Conservation (phyloP, 2,329 filamentous ascomycete species). For the Fusarium sp. region DNA sequence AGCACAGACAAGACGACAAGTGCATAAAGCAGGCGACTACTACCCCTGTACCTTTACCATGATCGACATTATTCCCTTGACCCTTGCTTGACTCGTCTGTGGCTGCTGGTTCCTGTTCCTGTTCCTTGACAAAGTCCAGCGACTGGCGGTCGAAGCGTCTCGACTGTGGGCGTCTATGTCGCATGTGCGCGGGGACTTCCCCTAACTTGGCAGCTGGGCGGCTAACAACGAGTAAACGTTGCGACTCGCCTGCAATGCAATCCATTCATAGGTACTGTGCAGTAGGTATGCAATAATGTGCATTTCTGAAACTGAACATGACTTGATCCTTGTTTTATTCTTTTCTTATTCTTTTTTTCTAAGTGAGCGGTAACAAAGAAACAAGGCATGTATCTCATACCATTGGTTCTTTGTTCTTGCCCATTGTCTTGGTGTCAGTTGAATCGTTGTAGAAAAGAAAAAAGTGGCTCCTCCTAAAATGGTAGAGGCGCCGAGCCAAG, state of each 20-base stretch:
- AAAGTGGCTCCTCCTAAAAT: constrained; percentile 26
- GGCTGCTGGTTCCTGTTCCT: not conserved
- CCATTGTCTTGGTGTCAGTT: not conserved
- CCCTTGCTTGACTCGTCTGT: constrained; percentile 13
- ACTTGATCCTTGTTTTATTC: not conserved
- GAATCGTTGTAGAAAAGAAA: constrained; percentile 4
- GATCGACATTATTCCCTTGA: constrained; percentile 31
- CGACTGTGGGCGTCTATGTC: constrained; percentile 43
- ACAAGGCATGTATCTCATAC: constrained; percentile 11
- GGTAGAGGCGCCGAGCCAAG: constrained; percentile 22
- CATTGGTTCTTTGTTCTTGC: constrained; percentile 1
- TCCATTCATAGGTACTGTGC: not conserved
- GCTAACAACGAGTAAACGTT: constrained; percentile 21
- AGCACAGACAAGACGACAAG: not conserved
- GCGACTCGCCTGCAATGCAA: not conserved
- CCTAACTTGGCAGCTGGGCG: constrained; percentile 19
- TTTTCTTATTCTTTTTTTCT: not conserved
- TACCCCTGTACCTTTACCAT: constrained; percentile 1
- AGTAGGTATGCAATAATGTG: not conserved
- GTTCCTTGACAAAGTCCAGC: constrained; percentile 6
- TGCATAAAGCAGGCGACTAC: constrained; percentile 30
- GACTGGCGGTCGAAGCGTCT: constrained; percentile 41
- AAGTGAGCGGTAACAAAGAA: not conserved
- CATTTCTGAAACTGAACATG: not conserved
- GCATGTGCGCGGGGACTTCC: constrained; percentile 35